Evolutionary conservation across 75 land plant species (phyloP).

Genomic region (Sequoia sempervirens): DNA sequence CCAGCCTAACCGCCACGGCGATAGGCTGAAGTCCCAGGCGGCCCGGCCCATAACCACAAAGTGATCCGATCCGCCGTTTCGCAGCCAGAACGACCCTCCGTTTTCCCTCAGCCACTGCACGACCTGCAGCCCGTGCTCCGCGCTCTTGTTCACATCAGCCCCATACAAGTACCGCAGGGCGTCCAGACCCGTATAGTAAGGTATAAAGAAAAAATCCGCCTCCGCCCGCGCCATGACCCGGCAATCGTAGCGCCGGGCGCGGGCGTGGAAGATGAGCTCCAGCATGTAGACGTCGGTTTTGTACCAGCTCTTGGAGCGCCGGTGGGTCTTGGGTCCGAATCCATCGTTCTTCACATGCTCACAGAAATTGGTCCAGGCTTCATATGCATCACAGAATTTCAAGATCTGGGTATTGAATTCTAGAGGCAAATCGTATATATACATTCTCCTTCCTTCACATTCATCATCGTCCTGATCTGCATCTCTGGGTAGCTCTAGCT

Average conservation of each 20-base stretch:
- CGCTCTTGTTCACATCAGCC: slow-evolving; percentile 24
- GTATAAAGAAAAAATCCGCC: slow-evolving; percentile 71
- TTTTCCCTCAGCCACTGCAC: slow-evolving; percentile 22
- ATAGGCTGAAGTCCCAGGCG: slow-evolving; percentile 68
- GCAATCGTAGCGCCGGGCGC: slow-evolving; percentile 53
- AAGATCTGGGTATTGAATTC: slow-evolving; percentile 54
- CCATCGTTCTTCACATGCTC: slow-evolving; percentile 55
- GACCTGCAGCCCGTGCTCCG: slow-evolving; percentile 38
- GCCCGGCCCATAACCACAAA: slow-evolving; percentile 64
- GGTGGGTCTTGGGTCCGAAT: slow-evolving; percentile 55
- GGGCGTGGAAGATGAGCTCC: slow-evolving; percentile 32
- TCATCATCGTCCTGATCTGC: slow-evolving; percentile 2
- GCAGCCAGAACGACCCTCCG: slow-evolving; percentile 30
- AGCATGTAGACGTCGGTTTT: slow-evolving; percentile 32
- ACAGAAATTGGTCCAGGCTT: slow-evolving; percentile 41
- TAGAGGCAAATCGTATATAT: slow-evolving; percentile 47
- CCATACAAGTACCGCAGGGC: slow-evolving; percentile 55
- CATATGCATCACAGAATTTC: slow-evolving; percentile 31
- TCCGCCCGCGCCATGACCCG: slow-evolving; percentile 27
- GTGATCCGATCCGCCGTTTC: slow-evolving; percentile 52
- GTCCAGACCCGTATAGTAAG: slow-evolving; percentile 72
- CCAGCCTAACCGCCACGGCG: slow-evolving; percentile 35
- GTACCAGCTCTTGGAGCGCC: slow-evolving; percentile 33
- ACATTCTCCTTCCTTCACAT: slow-evolving; percentile 39
- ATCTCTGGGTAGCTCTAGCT: neutral